Evolutionary conservation across 2,329 filamentous ascomycete genomes (phyloP).

Genomic region (Trichoderma citrinoviride): DNA sequence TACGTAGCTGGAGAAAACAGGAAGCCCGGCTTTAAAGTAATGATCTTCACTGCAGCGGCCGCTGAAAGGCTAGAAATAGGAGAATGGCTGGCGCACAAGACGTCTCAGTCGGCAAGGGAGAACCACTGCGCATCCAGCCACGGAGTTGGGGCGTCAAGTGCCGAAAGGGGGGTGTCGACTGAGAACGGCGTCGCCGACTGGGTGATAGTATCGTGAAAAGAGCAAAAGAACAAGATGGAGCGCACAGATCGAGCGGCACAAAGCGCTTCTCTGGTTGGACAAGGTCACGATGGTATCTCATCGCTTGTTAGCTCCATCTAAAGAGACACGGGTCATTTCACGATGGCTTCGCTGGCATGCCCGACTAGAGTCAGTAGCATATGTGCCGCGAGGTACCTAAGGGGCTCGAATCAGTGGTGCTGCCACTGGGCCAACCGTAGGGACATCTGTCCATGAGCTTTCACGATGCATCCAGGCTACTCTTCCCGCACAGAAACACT

Average conservation of each 20-base stretch:
- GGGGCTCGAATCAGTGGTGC: neutral
- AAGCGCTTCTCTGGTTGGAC: neutral
- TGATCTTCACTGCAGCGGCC: conserved; percentile 9
- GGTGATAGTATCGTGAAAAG: conserved; percentile 3
- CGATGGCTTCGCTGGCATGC: conserved; percentile 23
- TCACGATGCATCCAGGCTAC: neutral
- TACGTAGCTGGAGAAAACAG: conserved; percentile 16
- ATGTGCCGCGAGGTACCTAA: conserved; percentile 1
- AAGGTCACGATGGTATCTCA: conserved; percentile 21
- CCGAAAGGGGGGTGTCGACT: conserved; percentile 10
- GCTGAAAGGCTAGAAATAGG: neutral
- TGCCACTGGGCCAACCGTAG: neutral
- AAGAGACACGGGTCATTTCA: conserved; percentile 19
- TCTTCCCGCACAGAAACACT: neutral
- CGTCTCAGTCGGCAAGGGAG: conserved; percentile 34
- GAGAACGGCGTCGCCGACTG: neutral
- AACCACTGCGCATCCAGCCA: conserved; percentile 26
- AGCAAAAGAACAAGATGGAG: neutral
- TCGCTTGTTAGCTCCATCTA: conserved; percentile 13
- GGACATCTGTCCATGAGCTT: neutral
- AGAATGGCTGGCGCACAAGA: conserved; percentile 21
- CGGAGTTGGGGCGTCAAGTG: conserved; percentile 13
- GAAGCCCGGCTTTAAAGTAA: conserved; percentile 18
- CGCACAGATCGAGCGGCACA: neutral
- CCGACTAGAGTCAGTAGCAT: conserved; percentile 19